Base-by-base conservation (phyloP, 179 eudicot genomes). In the Beta corolliflora region DNA sequence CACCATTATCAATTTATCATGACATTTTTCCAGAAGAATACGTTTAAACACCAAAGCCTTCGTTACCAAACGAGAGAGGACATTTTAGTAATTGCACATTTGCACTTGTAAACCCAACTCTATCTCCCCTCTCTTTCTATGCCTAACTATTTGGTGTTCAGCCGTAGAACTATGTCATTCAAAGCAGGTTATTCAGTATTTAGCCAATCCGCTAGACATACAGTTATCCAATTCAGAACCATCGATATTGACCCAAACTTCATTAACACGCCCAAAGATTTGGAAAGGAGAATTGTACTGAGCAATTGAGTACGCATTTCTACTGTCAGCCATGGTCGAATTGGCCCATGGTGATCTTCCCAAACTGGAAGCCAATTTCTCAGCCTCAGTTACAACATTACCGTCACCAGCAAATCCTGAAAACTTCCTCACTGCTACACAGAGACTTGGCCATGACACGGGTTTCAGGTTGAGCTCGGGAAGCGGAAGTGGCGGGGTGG, bases 391-490 rank as follows among this genome's bases (percentile, higher is more conserved):
- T n/a, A 86, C 89, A 19, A 92, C 84, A 84, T 93, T 93, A 54
- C 50, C 45, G 13, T 94, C 98, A 84, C 87, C 88, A 0, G 98
- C 97, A 78, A 91, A 94, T 16, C 97, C 97, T 0, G 93, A 89
- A 78, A 94, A 94, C 82, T 86, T 85, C 77, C 97, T 83, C 29
- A 93, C 93, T 12, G 98, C 98, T 78, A 93, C 83, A 80, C 97
- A 93, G 84, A 81, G 92, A 77, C 93, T 86, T 53, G 87, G 76
- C 94, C 89, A 85, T 10, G 83, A 70, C 72, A 88, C 85, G 5
- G 89, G 90, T 48, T 82, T 55, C 67, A 94, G 84, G 73, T 90
- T 85, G 72, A 94, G 89, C 78, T 94, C 90, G 0, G 91, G 91
- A 45, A 93, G 97, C 44, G 97, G 97, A 59, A 87, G 81, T 21